These are phyloP conservation scores for Neurospora sp. DNA, from an alignment of 495 filamentous ascomycete genomes.

Conservation along the genomic window DNA sequence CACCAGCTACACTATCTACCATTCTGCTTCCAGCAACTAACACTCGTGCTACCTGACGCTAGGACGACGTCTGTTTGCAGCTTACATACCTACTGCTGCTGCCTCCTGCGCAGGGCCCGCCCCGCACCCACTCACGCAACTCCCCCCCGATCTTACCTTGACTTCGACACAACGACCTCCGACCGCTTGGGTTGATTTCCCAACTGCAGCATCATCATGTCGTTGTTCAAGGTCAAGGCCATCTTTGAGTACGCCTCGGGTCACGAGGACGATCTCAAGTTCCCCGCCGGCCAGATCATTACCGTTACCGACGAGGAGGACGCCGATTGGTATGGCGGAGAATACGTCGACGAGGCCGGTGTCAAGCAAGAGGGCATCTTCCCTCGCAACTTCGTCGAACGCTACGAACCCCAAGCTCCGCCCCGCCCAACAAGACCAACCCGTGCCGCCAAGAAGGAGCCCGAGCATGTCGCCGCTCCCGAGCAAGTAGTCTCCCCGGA, in stretches of 20 bases:
- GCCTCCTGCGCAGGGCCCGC: background rate
- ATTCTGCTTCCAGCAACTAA: background rate
- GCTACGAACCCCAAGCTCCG: slow-evolving; percentile 82
- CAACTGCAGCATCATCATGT: slow-evolving; percentile 45
- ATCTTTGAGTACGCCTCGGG: slow-evolving; percentile 84
- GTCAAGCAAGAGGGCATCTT: slow-evolving; percentile 80
- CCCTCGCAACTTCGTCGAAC: slow-evolving; percentile 93
- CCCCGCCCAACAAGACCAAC: slow-evolving; percentile 55
- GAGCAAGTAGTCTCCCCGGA: slow-evolving; percentile 61
- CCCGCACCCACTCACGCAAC: slow-evolving; percentile 9
- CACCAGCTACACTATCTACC: background rate
- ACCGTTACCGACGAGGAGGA: slow-evolving; percentile 89
- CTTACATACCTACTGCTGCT: background rate
- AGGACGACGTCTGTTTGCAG: background rate
- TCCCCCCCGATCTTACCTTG: background rate
- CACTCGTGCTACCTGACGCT: background rate
- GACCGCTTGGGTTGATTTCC: background rate
- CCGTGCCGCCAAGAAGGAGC: slow-evolving; percentile 61
- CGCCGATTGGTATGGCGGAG: slow-evolving; percentile 87
- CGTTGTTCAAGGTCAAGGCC: slow-evolving; percentile 83
- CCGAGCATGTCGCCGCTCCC: slow-evolving; percentile 25
- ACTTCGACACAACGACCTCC: background rate
- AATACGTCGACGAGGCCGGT: slow-evolving; percentile 69
- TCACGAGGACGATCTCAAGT: slow-evolving; percentile 91
- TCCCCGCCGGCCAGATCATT: slow-evolving; percentile 76